Percentiles rank a stretch among this genome's conserved stretches.
phyloP scores from a whole-genome alignment of 108 stramenopile species.

The Pseudonitzschia multistriata region DNA sequence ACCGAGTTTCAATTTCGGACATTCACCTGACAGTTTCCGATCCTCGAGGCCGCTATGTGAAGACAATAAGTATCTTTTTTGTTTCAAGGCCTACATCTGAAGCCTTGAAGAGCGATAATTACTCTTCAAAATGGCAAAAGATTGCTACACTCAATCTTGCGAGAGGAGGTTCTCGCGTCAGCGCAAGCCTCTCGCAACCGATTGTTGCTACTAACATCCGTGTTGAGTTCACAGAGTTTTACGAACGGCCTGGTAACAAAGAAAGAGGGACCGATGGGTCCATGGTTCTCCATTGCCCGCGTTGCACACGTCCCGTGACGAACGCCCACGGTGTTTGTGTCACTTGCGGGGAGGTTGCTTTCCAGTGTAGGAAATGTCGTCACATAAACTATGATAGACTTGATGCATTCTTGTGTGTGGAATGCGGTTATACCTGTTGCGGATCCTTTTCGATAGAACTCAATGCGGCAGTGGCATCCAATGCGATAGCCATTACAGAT shows the following conservation, averaged over 20 bases:
- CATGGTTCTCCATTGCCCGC: slow-evolving; percentile 79
- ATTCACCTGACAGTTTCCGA: slow-evolving; percentile 63
- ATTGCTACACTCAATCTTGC: slow-evolving; percentile 62
- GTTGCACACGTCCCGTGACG: slow-evolving; percentile 88
- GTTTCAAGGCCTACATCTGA: slow-evolving; percentile 52
- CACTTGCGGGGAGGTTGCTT: slow-evolving; percentile 93
- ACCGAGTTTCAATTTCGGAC: slow-evolving; percentile 64
- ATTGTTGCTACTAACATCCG: slow-evolving; percentile 79
- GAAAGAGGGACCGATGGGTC: slow-evolving; percentile 49
- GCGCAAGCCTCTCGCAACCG: slow-evolving; percentile 45
- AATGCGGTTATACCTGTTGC: slow-evolving; percentile 93
- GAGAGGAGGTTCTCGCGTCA: slow-evolving; percentile 54
- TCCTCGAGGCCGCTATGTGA: slow-evolving; percentile 74
- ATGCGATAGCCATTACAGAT: slow-evolving; percentile 69
- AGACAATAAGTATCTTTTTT: slow-evolving; percentile 64
- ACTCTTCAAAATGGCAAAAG: slow-evolving; percentile 62
- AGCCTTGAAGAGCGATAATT: slow-evolving; percentile 56
- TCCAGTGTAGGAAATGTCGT: slow-evolving; percentile 92
- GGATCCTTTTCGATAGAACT: slow-evolving; percentile 73
- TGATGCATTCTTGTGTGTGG: slow-evolving; percentile 95
- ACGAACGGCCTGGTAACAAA: slow-evolving; percentile 57
- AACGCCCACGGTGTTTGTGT: slow-evolving; percentile 95
- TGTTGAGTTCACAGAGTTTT: slow-evolving; percentile 79
- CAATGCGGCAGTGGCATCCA: slow-evolving; percentile 72
- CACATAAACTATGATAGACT: slow-evolving; percentile 94